phyloP scores from a whole-genome alignment of 257 asterid species.

The Striga asiatica region DNA sequence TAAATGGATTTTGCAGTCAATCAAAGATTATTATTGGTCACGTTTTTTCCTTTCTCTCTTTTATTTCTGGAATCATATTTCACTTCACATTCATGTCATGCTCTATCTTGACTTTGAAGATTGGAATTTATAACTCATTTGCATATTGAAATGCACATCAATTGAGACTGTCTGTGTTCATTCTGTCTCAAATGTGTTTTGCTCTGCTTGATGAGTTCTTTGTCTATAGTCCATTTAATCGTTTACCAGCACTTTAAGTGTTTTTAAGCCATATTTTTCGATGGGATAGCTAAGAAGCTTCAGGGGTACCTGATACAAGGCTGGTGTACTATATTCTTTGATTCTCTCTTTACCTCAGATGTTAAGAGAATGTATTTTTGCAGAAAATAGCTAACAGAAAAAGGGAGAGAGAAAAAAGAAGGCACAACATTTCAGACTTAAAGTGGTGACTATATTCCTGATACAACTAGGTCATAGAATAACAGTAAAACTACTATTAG shows the following conservation, averaged over 20 bases:
- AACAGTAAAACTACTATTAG: too few relatives aligned
- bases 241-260: not conserved
- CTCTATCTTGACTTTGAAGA: not conserved
- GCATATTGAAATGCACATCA: too few relatives aligned
- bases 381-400: not conserved
- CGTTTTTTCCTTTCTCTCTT: not conserved
- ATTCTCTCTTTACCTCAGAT: not conserved
- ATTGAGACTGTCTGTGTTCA: too few relatives aligned
- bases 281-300: not conserved
- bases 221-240: not conserved
- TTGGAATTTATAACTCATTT: too few relatives aligned
- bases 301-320: constrained; percentile 13
- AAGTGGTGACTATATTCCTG: too few relatives aligned
- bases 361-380: not conserved
- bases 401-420: too few relatives aligned
- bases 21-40: constrained; percentile 1
- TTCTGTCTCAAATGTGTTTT: too few relatives aligned
- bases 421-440: too few relatives aligned
- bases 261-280: not conserved
- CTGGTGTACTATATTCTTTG: constrained; percentile 5
- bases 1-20: not conserved
- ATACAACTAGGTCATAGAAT: too few relatives aligned
- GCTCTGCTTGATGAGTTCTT: too few relatives aligned
- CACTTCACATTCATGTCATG: not conserved
- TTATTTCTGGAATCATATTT: constrained; percentile 4